phyloP scores from a whole-genome alignment of 495 filamentous ascomycete species.

The Penicillium bialowiezense region DNA sequence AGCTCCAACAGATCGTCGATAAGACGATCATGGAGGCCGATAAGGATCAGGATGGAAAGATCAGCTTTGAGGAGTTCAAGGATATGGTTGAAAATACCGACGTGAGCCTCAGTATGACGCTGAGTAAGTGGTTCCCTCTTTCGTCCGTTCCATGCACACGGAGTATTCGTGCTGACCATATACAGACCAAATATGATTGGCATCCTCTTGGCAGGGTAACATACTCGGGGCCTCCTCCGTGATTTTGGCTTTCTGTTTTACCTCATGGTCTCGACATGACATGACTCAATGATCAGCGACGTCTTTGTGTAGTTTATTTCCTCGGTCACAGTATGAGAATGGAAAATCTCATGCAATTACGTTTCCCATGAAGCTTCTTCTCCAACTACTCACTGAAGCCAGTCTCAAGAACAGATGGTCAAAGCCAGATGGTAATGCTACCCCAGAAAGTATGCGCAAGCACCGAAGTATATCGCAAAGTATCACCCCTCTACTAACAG shows the following conservation, averaged over 20 bases:
- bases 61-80: slow-evolving; percentile 98
- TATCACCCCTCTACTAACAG: neutral
- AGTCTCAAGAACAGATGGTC: neutral
- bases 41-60: slow-evolving; percentile 92
- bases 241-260: neutral
- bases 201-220: slow-evolving; percentile 3
- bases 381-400: neutral
- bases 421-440: neutral
- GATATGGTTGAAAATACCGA: slow-evolving; percentile 99
- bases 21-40: slow-evolving; percentile 99
- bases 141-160: neutral
- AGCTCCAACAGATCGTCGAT: slow-evolving; percentile 92
- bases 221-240: slow-evolving; percentile 1
- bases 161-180: slow-evolving; percentile 20
- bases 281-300: slow-evolving; percentile 33
- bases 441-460: neutral
- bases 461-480: neutral
- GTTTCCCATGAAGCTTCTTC: neutral
- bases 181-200: slow-evolving; percentile 34
- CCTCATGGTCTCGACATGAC: slow-evolving; percentile 17
- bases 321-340: slow-evolving; percentile 6
- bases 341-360: neutral
- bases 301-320: slow-evolving; percentile 28
- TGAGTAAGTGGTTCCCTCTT: slow-evolving; percentile 59
- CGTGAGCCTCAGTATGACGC: slow-evolving; percentile 96